Evolutionary conservation across 2,329 filamentous ascomycete genomes (phyloP).

Genomic region (Eutypella sp.): DNA sequence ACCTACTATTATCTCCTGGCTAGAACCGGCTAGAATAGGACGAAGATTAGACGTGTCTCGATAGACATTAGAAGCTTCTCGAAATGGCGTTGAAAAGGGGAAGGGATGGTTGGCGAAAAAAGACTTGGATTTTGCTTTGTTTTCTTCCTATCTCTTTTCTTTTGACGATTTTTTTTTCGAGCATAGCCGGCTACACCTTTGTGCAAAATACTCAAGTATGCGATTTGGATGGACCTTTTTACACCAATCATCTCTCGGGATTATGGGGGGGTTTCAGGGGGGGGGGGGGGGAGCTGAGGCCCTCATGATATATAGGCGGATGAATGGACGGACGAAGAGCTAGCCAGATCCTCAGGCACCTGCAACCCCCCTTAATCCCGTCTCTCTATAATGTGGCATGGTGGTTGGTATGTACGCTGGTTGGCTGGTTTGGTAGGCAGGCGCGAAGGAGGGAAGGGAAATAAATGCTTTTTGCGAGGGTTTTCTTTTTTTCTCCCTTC

Average conservation of each 20-base stretch:
- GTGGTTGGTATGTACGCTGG: neutral
- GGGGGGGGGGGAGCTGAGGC: neutral
- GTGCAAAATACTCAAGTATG: neutral
- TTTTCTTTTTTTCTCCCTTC: neutral
- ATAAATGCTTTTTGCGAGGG: neutral
- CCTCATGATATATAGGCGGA: neutral
- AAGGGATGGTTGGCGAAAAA: neutral
- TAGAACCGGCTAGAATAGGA: neutral
- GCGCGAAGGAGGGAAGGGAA: neutral
- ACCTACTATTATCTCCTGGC: neutral
- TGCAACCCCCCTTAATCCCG: neutral
- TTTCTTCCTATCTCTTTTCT: too few species aligned
- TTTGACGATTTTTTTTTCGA: neutral
- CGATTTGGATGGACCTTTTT: neutral
- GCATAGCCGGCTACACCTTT: neutral
- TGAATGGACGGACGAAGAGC: neutral
- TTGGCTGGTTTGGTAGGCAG: neutral
- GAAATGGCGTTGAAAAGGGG: neutral
- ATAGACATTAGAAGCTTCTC: too few species aligned
- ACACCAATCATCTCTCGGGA: neutral
- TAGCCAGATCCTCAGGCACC: neutral
- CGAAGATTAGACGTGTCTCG: too few species aligned
- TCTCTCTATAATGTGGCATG: neutral
- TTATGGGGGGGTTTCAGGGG: neutral
- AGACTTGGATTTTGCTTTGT: too few species aligned